These are phyloP conservation scores for Hyphopichia khmerensis DNA, from an alignment of 1,139 yeast species.

Conservation along the genomic window DNA sequence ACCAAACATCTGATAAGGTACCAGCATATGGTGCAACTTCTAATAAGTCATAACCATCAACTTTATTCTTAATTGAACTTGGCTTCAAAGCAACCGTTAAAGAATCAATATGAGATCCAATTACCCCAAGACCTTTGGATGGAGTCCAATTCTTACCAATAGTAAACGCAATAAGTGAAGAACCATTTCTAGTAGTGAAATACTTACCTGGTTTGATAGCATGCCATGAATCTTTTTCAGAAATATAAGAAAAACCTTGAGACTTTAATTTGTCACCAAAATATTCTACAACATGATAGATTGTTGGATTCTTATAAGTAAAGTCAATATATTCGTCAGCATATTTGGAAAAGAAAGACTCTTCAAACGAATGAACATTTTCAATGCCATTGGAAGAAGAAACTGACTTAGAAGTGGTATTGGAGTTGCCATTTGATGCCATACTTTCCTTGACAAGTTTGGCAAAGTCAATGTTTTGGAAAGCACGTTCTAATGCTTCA, in stretches of 20 bases:
- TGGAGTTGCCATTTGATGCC: not conserved
- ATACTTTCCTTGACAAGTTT: slow-evolving; percentile 2
- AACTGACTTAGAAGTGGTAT: too few species aligned
- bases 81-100: slow-evolving; percentile 61
- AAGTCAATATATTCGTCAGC: slow-evolving; percentile 36
- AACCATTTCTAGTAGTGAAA: slow-evolving; percentile 57
- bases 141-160: slow-evolving; percentile 60
- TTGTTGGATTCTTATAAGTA: slow-evolving; percentile 42
- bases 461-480: slow-evolving; percentile 4
- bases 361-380: not conserved
- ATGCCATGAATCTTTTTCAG: slow-evolving; percentile 52
- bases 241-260: slow-evolving; percentile 35
- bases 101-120: slow-evolving; percentile 63
- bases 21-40: slow-evolving; percentile 73
- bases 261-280: slow-evolving; percentile 23
- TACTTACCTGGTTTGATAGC: slow-evolving; percentile 44
- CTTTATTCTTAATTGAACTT: slow-evolving; percentile 40
- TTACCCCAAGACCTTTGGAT: slow-evolving; percentile 53
- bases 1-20: slow-evolving; percentile 54
- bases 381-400: not conserved
- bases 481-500: slow-evolving; percentile 1
- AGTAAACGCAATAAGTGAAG: slow-evolving; percentile 55
- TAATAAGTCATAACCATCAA: slow-evolving; percentile 60
- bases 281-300: slow-evolving; percentile 37
- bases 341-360: slow-evolving; percentile 8